Evolutionary conservation across 352 stramenopile species (phyloP).

Genomic region (Pythium sp.): DNA sequence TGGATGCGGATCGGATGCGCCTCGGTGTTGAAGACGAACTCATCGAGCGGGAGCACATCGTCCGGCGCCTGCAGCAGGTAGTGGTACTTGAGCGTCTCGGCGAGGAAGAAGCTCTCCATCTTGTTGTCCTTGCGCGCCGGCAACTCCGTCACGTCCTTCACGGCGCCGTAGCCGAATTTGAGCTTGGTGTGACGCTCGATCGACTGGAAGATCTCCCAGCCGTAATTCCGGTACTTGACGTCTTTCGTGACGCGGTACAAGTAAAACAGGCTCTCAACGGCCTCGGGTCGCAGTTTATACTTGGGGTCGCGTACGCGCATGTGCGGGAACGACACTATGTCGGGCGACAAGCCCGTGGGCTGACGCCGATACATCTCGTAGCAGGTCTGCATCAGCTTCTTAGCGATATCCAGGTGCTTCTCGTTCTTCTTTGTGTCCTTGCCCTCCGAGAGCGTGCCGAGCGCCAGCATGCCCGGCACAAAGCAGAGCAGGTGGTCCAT

Average conservation of each 20-base stretch:
- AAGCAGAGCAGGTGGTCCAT: conserved; percentile 99
- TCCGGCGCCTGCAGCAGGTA: conserved; percentile 92
- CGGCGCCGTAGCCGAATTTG: conserved; percentile 83
- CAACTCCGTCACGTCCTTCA: conserved; percentile 48
- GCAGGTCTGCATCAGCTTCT: conserved; percentile 90
- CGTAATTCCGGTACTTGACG: conserved; percentile 92
- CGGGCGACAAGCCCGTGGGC: conserved; percentile 91
- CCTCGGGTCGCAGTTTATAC: conserved; percentile 95
- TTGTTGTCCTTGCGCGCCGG: conserved; percentile 83
- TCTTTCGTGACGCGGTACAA: conserved; percentile 95
- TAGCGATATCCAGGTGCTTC: conserved; percentile 85
- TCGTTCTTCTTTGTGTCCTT: conserved; percentile 65
- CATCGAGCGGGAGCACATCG: conserved; percentile 85
- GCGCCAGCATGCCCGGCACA: conserved; percentile 89
- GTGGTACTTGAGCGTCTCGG: conserved; percentile 99
- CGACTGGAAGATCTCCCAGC: conserved; percentile 94
- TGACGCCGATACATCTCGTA: conserved; percentile 94
- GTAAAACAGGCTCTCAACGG: conserved; percentile 95
- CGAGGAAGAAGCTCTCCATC: conserved; percentile 99
- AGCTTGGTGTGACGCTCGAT: conserved; percentile 93
- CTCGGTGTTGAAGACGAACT: conserved; percentile 97
- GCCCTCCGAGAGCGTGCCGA: conserved; percentile 82
- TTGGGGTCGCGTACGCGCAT: conserved; percentile 63
- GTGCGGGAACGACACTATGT: conserved; percentile 89
- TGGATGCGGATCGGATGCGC: conserved; percentile 89